These are phyloP conservation scores for Phialocephala sp. DNA, from an alignment of 2,329 filamentous ascomycete genomes.

Conservation along the genomic window DNA sequence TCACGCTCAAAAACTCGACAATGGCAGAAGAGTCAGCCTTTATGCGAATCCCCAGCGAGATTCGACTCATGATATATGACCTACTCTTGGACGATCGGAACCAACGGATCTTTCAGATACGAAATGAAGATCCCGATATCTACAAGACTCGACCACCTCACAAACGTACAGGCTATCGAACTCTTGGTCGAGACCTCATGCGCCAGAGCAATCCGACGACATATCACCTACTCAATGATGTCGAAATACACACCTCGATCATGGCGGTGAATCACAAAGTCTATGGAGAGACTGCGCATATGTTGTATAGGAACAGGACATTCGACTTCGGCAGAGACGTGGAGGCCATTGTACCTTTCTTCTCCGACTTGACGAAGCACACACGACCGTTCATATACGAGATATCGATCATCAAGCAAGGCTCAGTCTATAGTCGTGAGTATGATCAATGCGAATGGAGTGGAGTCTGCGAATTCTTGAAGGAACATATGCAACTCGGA, in stretches of 20 bases:
- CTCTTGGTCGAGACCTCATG: constrained; percentile 48
- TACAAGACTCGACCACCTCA: constrained; percentile 33
- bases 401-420: constrained; percentile 61
- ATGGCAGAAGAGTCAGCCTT: constrained; percentile 32
- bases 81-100: constrained; percentile 49
- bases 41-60: constrained; percentile 36
- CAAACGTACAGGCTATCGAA: constrained; percentile 48
- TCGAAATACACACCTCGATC: constrained; percentile 50
- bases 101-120: constrained; percentile 48
- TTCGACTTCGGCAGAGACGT: constrained; percentile 66
- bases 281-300: constrained; percentile 59
- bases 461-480: constrained; percentile 56
- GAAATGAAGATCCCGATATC: constrained; percentile 41
- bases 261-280: constrained; percentile 54
- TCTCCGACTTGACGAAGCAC: constrained; percentile 58
- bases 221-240: constrained; percentile 55
- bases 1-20: constrained; percentile 1
- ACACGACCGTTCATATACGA: constrained; percentile 54
- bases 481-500: constrained; percentile 46
- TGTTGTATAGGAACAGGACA: constrained; percentile 60
- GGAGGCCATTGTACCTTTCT: constrained; percentile 65
- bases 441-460: constrained; percentile 62
- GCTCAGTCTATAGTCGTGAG: constrained; percentile 57
- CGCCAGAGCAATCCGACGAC: constrained; percentile 57
- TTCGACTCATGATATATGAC: constrained; percentile 41